Percentiles rank a stretch among this genome's conserved stretches.
Evolutionary conservation across 2,329 filamentous ascomycete species (phyloP).

Genomic region (Apiospora sp.): DNA sequence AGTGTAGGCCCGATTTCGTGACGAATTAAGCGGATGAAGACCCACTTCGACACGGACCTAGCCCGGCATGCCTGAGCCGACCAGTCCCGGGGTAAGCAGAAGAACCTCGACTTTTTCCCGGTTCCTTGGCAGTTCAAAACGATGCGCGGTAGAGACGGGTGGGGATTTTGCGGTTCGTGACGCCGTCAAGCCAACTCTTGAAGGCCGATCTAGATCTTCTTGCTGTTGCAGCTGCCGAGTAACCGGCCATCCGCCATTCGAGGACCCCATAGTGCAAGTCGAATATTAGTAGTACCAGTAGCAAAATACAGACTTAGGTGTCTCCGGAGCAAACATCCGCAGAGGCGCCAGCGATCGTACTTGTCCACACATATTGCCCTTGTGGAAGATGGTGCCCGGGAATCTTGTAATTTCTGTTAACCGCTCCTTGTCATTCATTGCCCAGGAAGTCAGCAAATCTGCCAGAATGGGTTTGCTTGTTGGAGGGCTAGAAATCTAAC

Average conservation of each 20-base stretch:
- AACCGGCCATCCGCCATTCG: neutral
- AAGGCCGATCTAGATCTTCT: neutral
- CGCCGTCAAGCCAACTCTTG: neutral
- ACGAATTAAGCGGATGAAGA: slow-evolving; percentile 18
- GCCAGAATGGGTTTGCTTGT: too few relatives aligned
- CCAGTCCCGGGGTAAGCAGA: neutral
- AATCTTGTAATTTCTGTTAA: too few relatives aligned
- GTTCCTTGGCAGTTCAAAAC: neutral
- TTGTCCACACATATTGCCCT: neutral
- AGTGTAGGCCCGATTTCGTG: slow-evolving; percentile 13
- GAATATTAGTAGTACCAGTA: neutral
- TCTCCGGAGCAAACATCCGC: neutral
- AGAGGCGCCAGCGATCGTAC: neutral
- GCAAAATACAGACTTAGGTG: neutral
- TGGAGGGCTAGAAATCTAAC: too few relatives aligned
- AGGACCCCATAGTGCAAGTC: neutral
- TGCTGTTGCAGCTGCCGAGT: neutral
- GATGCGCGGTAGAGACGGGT: neutral
- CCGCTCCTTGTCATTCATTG: too few relatives aligned
- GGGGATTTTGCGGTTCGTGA: neutral
- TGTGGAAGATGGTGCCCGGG: neutral
- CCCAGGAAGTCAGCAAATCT: too few relatives aligned
- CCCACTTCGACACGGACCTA: slow-evolving; percentile 6
- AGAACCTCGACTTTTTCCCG: neutral
- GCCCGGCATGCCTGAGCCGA: slow-evolving; percentile 11